Evolutionary conservation across 108 stramenopile genomes (phyloP).

Genomic region (Cyclotella atomus): DNA sequence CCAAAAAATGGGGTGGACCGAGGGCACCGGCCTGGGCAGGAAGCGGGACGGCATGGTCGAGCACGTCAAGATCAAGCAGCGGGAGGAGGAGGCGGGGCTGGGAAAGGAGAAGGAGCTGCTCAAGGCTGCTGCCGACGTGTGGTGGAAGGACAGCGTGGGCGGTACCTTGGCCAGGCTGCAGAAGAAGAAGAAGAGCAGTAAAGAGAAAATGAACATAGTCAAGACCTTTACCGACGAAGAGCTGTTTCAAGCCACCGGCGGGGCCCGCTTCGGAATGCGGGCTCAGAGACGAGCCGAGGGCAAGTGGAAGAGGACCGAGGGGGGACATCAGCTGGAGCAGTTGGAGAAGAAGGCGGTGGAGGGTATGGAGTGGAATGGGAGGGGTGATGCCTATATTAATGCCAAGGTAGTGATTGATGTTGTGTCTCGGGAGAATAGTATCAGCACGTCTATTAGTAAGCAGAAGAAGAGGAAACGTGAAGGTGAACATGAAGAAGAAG

Average conservation of each 20-base stretch:
- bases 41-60: slow-evolving; percentile 75
- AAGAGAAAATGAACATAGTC: slow-evolving; percentile 35
- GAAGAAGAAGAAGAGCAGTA: slow-evolving; percentile 32
- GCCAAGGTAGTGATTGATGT: slow-evolving; percentile 48
- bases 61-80: slow-evolving; percentile 81
- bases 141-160: slow-evolving; percentile 87
- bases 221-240: slow-evolving; percentile 82
- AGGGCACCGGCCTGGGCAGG: slow-evolving; percentile 91
- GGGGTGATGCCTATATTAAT: slow-evolving; percentile 52
- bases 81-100: slow-evolving; percentile 75
- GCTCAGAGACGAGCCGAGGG: slow-evolving; percentile 73
- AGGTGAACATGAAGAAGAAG: slow-evolving; percentile 22
- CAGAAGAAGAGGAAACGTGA: slow-evolving; percentile 37
- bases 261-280: slow-evolving; percentile 78
- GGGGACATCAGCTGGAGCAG: slow-evolving; percentile 27
- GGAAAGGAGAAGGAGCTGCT: slow-evolving; percentile 57
- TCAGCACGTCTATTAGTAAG: slow-evolving; percentile 38
- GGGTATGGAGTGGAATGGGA: slow-evolving; percentile 81
- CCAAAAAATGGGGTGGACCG: slow-evolving; percentile 91
- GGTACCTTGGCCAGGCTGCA: slow-evolving; percentile 80
- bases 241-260: slow-evolving; percentile 89
- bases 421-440: slow-evolving; percentile 7
- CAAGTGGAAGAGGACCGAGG: slow-evolving; percentile 88
- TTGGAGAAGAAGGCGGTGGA: slow-evolving; percentile 57
- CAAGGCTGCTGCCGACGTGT: slow-evolving; percentile 54